A percentile compares a stretch with the other conserved stretches of the same genome.
Conservation (phyloP, 2,329 filamentous ascomycete species). For the Cladophialophora carrionii region DNA sequence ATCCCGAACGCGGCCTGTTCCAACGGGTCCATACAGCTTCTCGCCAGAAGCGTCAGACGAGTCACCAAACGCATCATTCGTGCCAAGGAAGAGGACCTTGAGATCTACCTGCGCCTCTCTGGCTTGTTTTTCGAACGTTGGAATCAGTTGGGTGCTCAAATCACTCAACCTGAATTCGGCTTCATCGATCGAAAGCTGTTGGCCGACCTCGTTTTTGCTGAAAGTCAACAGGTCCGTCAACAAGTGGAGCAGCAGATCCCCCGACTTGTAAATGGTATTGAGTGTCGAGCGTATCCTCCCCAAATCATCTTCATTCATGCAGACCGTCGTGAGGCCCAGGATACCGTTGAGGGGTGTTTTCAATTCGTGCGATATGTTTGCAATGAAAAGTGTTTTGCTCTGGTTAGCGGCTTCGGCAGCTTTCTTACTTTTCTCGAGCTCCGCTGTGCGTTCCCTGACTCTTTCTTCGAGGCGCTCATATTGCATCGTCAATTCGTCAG, state of each 20-base stretch:
- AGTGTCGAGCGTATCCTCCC: conserved; percentile 77
- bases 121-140: conserved; percentile 89
- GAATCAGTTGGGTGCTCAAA: conserved; percentile 76
- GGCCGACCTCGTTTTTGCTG: conserved; percentile 91
- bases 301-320: conserved; percentile 87
- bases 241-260: conserved; percentile 79
- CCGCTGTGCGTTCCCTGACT: conserved; percentile 77
- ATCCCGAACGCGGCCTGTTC: conserved; percentile 72
- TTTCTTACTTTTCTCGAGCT: conserved; percentile 87
- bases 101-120: conserved; percentile 77
- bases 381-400: conserved; percentile 96
- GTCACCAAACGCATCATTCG: conserved; percentile 45
- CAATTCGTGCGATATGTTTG: conserved; percentile 84
- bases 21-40: conserved; percentile 66
- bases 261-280: conserved; percentile 86
- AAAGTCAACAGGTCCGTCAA: conserved; percentile 89
- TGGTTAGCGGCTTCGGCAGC: conserved; percentile 93
- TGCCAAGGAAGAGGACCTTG: conserved; percentile 69
- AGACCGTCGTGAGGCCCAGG: conserved; percentile 88
- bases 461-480: conserved; percentile 83
- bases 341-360: conserved; percentile 97
- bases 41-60: conserved; percentile 38
- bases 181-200: conserved; percentile 78
- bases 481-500: conserved; percentile 83
- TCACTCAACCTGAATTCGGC: conserved; percentile 85